These are phyloP conservation scores for Dianthus caryophyllus DNA, from an alignment of 148 eudicot species.

Conservation along the genomic window DNA sequence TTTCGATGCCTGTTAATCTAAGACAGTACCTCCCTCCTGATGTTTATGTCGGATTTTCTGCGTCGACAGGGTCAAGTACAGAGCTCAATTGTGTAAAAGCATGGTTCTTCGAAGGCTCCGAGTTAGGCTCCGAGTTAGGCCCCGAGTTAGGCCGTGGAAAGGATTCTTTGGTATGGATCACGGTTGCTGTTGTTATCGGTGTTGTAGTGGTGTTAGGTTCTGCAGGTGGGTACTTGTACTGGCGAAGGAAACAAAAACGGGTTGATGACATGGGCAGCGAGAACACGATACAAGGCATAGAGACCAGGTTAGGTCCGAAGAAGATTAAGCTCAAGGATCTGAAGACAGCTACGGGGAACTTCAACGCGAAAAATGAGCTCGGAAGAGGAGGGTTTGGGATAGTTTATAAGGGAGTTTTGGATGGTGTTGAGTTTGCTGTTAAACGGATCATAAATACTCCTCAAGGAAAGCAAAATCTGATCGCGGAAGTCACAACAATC, in stretches of 20 bases:
- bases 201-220: slow-evolving; percentile 1
- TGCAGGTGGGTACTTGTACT: slow-evolving; percentile 5
- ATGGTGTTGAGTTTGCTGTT: slow-evolving; percentile 31
- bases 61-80: slow-evolving; percentile 28
- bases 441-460: slow-evolving; percentile 33
- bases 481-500: slow-evolving; percentile 41
- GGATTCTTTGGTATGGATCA: slow-evolving; percentile 16
- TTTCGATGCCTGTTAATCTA: slow-evolving; percentile 29
- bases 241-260: slow-evolving; percentile 14
- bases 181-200: background rate
- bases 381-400: slow-evolving; percentile 38
- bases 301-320: slow-evolving; percentile 32
- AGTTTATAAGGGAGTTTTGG: slow-evolving; percentile 29
- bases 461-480: slow-evolving; percentile 37
- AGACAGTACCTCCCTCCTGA: slow-evolving; percentile 17
- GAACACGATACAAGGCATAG: slow-evolving; percentile 17
- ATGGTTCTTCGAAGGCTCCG: slow-evolving; percentile 27
- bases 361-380: slow-evolving; percentile 26
- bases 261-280: background rate
- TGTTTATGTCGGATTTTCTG: slow-evolving; percentile 38
- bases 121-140: slow-evolving; percentile 8
- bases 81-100: slow-evolving; percentile 32
- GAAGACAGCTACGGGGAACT: slow-evolving; percentile 29
- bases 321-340: slow-evolving; percentile 32
- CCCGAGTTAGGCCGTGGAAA: background rate